Conservation (phyloP, 441 rosid species). For the Gossypium gossypioides region DNA sequence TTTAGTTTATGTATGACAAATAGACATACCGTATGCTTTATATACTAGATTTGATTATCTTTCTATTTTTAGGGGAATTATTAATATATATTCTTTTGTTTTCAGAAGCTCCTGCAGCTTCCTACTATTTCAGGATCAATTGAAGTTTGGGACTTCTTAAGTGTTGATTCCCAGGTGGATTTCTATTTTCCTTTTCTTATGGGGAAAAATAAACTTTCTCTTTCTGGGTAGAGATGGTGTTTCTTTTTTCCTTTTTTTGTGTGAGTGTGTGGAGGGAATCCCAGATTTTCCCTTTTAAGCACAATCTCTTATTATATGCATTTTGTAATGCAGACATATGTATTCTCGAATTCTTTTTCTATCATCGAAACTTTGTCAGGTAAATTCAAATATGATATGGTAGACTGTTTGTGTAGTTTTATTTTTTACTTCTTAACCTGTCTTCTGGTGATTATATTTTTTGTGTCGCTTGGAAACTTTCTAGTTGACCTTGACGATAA, state of each 20-base stretch:
- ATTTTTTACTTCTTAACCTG: slow-evolving; percentile 12
- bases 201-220: background rate
- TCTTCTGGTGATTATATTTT: slow-evolving; percentile 12
- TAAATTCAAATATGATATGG: slow-evolving; percentile 27
- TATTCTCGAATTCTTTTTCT: slow-evolving; percentile 87
- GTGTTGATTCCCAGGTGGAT: slow-evolving; percentile 92
- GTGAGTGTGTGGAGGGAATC: background rate
- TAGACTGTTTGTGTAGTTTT: background rate
- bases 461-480: slow-evolving; percentile 15
- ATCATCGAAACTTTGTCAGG: slow-evolving; percentile 88
- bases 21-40: background rate
- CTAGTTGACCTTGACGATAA: slow-evolving; percentile 49
- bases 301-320: slow-evolving; percentile 19
- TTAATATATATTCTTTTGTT: slow-evolving; percentile 8
- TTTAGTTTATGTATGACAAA: background rate
- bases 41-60: background rate
- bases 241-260: background rate
- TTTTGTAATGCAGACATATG: slow-evolving; percentile 73
- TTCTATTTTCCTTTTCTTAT: background rate
- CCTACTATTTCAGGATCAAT: slow-evolving; percentile 89
- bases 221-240: background rate
- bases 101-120: slow-evolving; percentile 66
- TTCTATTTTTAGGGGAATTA: slow-evolving; percentile 7
- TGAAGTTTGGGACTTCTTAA: slow-evolving; percentile 98
- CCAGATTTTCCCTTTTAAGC: background rate